A percentile compares a stretch with the other conserved stretches of the same genome.
These are phyloP conservation scores for Bathelium albidoporum DNA, from an alignment of 495 filamentous ascomycete genomes.

Conservation along the genomic window DNA sequence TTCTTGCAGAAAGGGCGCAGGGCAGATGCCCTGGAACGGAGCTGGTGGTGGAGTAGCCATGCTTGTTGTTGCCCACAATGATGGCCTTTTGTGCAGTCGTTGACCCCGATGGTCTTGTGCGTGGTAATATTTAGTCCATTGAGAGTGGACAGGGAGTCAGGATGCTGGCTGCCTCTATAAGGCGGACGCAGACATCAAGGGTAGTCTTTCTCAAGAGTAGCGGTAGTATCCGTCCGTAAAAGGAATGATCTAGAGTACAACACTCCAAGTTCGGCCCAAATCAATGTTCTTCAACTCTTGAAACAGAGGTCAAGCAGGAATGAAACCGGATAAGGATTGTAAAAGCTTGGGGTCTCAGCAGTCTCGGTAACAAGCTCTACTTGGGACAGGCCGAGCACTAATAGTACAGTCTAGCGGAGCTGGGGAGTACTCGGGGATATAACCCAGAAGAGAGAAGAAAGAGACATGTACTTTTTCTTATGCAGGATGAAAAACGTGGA, in stretches of 20 bases:
- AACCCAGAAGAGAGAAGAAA: neutral
- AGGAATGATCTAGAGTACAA: neutral
- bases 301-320: neutral
- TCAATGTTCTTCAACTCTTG: neutral
- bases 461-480: neutral
- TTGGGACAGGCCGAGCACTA: neutral
- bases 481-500: neutral
- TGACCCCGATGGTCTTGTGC: neutral
- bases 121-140: neutral
- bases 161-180: neutral
- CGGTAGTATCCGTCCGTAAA: neutral
- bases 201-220: neutral
- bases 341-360: neutral
- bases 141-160: neutral
- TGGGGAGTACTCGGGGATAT: neutral
- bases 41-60: slow-evolving; percentile 16
- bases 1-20: slow-evolving; percentile 53
- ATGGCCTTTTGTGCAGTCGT: neutral
- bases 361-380: neutral
- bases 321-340: neutral
- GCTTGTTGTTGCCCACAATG: neutral
- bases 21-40: slow-evolving; percentile 42
- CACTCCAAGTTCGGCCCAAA: neutral
- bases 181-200: neutral
- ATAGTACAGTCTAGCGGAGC: neutral